Evolutionary conservation across 495 filamentous ascomycete species (phyloP).

Genomic region (Podospora tetraspora): DNA sequence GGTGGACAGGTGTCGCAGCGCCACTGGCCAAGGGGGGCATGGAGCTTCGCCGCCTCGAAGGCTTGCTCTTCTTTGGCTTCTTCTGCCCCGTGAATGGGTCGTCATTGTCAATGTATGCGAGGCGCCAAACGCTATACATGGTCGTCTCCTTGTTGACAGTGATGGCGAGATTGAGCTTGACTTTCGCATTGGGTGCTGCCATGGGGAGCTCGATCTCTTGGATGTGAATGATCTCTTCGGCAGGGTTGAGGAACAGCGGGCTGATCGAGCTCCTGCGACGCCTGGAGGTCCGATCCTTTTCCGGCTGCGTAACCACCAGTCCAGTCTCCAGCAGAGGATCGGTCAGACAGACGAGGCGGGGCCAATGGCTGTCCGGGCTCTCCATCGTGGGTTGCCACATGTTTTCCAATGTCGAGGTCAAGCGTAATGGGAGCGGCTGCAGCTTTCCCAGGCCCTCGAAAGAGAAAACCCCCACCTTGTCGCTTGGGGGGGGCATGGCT

Average conservation of each 20-base stretch:
- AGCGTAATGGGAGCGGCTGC: slow-evolving; percentile 41
- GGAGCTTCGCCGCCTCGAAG: slow-evolving; percentile 73
- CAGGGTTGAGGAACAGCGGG: slow-evolving; percentile 50
- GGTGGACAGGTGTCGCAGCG: slow-evolving; percentile 67
- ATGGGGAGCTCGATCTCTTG: slow-evolving; percentile 27
- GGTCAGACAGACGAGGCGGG: slow-evolving; percentile 76
- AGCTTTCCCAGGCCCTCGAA: slow-evolving; percentile 48
- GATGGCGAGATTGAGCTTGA: slow-evolving; percentile 66
- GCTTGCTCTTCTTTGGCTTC: slow-evolving; percentile 45
- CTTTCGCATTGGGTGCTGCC: slow-evolving; percentile 9
- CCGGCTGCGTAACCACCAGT: slow-evolving; percentile 59
- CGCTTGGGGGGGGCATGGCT: slow-evolving; percentile 38
- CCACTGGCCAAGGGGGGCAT: slow-evolving; percentile 72
- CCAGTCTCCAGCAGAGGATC: slow-evolving; percentile 86
- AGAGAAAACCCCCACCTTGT: slow-evolving; percentile 47
- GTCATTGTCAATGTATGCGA: slow-evolving; percentile 59
- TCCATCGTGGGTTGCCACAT: slow-evolving; percentile 45
- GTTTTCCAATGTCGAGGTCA: slow-evolving; percentile 42
- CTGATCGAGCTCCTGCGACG: slow-evolving; percentile 13
- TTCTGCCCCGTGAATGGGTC: slow-evolving; percentile 48
- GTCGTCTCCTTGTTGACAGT: slow-evolving; percentile 70
- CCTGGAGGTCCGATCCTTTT: slow-evolving; percentile 23
- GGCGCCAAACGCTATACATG: slow-evolving; percentile 73
- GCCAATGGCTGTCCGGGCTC: slow-evolving; percentile 55
- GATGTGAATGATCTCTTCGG: slow-evolving; percentile 78